phyloP scores from a whole-genome alignment of 2,329 filamentous ascomycete genomes.

The Geosmithia morbida region DNA sequence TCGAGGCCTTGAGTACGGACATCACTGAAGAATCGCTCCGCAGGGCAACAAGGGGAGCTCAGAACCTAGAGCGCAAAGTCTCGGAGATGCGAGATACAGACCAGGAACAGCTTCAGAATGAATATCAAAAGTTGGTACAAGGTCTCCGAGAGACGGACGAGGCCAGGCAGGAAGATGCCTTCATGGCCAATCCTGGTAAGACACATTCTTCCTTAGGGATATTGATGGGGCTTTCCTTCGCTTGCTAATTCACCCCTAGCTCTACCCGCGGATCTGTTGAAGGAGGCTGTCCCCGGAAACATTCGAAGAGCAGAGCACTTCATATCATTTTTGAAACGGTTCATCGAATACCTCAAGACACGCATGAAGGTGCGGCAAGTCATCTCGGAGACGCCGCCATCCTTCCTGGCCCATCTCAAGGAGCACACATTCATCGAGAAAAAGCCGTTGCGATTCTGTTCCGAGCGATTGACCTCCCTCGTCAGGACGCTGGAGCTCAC shows the following conservation, averaged over 20 bases:
- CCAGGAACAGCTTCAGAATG: slow-evolving; percentile 82
- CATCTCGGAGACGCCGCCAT: slow-evolving; percentile 91
- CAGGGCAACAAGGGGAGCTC: slow-evolving; percentile 79
- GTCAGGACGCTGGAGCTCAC: slow-evolving; percentile 91
- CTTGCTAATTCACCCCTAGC: slow-evolving; percentile 28
- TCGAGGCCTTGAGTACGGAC: slow-evolving; percentile 92
- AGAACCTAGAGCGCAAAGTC: slow-evolving; percentile 83
- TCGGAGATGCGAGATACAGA: slow-evolving; percentile 92
- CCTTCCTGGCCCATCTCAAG: slow-evolving; percentile 82
- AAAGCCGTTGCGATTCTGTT: slow-evolving; percentile 88
- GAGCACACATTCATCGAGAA: slow-evolving; percentile 97
- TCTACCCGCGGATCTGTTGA: slow-evolving; percentile 82
- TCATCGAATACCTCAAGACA: slow-evolving; percentile 95
- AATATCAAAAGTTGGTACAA: slow-evolving; percentile 91
- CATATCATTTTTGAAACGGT: slow-evolving; percentile 83
- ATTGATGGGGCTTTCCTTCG: background rate
- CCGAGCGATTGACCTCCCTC: slow-evolving; percentile 84
- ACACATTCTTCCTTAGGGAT: background rate
- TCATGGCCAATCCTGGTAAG: slow-evolving; percentile 79
- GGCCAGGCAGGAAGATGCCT: slow-evolving; percentile 81
- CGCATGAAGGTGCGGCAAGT: slow-evolving; percentile 97
- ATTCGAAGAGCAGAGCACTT: slow-evolving; percentile 95
- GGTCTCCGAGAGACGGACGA: slow-evolving; percentile 80
- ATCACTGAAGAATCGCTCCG: slow-evolving; percentile 89
- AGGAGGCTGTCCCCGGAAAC: slow-evolving; percentile 92